Conservation (phyloP, 1,284 basidiomycete genomes). For the Phellinidium pouzarii region DNA sequence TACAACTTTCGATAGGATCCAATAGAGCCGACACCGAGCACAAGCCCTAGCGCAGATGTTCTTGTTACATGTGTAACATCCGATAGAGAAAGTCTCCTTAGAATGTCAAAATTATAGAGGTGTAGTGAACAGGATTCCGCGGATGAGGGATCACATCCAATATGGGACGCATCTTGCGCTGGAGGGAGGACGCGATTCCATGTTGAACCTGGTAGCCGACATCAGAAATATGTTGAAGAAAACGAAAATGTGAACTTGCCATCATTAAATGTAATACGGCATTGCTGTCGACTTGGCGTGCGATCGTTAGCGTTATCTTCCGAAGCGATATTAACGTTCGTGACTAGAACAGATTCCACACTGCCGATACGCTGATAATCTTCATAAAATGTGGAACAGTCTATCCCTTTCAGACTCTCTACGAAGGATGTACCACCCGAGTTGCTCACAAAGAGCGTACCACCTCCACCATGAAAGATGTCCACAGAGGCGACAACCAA, state of each 20-base stretch:
- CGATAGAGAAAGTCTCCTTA: conserved; percentile 45
- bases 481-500: background rate
- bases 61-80: conserved; percentile 93
- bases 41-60: conserved; percentile 86
- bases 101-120: conserved; percentile 85
- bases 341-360: conserved; percentile 89
- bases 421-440: conserved; percentile 93
- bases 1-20: conserved; percentile 73
- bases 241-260: conserved; percentile 31
- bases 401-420: conserved; percentile 65
- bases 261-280: conserved; percentile 87
- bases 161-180: conserved; percentile 49
- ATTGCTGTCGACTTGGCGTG: conserved; percentile 65
- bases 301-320: conserved; percentile 77
- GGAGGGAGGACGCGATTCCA: conserved; percentile 51
- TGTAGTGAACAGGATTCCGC: conserved; percentile 73
- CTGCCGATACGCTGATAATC: conserved; percentile 31
- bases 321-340: conserved; percentile 80
- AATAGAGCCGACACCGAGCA: conserved; percentile 91
- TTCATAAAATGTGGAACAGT: background rate
- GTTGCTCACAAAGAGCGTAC: conserved; percentile 91
- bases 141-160: conserved; percentile 58
- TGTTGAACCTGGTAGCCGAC: background rate
- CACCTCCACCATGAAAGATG: conserved; percentile 75
- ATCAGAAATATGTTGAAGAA: background rate